phyloP scores from a whole-genome alignment of 2,329 filamentous ascomycete species.

The Rutstroemia sp. region DNA sequence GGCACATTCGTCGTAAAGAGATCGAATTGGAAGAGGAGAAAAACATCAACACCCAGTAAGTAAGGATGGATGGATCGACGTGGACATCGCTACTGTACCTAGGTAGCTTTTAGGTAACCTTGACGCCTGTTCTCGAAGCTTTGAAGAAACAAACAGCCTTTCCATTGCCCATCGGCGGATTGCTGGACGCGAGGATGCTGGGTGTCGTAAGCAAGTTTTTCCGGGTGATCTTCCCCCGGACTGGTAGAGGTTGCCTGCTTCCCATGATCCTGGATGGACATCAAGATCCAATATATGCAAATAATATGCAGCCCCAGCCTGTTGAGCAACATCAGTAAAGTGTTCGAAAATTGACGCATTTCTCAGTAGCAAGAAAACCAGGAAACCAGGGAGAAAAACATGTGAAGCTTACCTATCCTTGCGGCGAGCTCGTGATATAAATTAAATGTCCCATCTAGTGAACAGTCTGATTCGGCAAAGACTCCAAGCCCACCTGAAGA shows the following conservation, averaged over 20 bases:
- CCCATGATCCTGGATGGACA: constrained; percentile 17
- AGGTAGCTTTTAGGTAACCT: too few relatives aligned
- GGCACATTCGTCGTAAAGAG: constrained; percentile 5
- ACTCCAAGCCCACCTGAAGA: background rate
- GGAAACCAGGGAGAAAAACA: background rate
- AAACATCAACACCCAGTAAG: background rate
- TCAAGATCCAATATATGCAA: constrained; percentile 26
- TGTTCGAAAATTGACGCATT: background rate
- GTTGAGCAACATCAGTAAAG: constrained; percentile 14
- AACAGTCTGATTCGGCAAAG: background rate
- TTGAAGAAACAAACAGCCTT: background rate
- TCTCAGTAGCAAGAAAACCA: constrained; percentile 1
- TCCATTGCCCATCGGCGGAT: background rate
- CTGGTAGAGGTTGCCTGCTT: constrained; percentile 15
- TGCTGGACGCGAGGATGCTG: background rate
- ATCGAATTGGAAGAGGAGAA: background rate
- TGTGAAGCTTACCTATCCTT: background rate
- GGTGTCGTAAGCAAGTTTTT: constrained; percentile 15
- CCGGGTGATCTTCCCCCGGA: constrained; percentile 20
- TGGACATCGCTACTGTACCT: too few relatives aligned
- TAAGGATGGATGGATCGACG: background rate
- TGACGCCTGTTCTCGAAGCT: background rate
- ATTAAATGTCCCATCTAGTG: too few relatives aligned
- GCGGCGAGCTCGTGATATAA: too few relatives aligned
- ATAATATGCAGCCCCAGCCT: constrained; percentile 15